Evolutionary conservation across 192 early-diverging fungal genomes (phyloP).

Genomic region (Podila horticola): DNA sequence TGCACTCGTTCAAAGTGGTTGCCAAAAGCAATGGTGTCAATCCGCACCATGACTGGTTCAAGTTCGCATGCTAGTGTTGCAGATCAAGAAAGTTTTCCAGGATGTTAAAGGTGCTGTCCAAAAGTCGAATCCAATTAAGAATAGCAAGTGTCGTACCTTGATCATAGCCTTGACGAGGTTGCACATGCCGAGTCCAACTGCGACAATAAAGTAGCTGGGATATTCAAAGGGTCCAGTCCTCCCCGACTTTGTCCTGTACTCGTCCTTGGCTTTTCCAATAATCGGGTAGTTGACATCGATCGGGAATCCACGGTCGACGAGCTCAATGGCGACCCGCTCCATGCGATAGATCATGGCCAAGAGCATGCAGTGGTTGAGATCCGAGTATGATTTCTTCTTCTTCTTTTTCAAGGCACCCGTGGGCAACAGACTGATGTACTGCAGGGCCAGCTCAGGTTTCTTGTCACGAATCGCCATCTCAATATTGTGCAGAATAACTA

Average conservation of each 20-base stretch:
- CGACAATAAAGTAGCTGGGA: constrained; percentile 56
- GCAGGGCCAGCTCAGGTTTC: constrained; percentile 48
- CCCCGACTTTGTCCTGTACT: constrained; percentile 43
- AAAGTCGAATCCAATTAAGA: not conserved
- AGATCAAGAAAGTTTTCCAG: not conserved
- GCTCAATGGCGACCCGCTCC: constrained; percentile 52
- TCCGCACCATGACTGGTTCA: constrained; percentile 58
- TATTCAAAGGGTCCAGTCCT: constrained; percentile 53
- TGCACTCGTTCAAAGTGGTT: constrained; percentile 40
- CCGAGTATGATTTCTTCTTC: constrained; percentile 51
- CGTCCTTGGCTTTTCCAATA: constrained; percentile 42
- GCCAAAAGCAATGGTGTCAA: constrained; percentile 50
- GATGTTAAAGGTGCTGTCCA: not conserved
- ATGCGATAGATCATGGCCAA: constrained; percentile 55
- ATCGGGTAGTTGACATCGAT: constrained; percentile 55
- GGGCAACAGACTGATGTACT: constrained; percentile 46
- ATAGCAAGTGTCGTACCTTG: constrained; percentile 24
- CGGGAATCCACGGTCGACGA: constrained; percentile 54
- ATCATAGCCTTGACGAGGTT: constrained; percentile 52
- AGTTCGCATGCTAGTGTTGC: constrained; percentile 39
- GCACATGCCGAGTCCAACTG: constrained; percentile 50
- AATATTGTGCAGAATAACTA: constrained; percentile 55
- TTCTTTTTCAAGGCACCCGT: constrained; percentile 54
- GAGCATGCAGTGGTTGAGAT: constrained; percentile 53
- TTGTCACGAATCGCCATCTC: constrained; percentile 54